Base-by-base conservation (phyloP, 352 stramenopile species). In the Phytophthora pluvialis region DNA sequence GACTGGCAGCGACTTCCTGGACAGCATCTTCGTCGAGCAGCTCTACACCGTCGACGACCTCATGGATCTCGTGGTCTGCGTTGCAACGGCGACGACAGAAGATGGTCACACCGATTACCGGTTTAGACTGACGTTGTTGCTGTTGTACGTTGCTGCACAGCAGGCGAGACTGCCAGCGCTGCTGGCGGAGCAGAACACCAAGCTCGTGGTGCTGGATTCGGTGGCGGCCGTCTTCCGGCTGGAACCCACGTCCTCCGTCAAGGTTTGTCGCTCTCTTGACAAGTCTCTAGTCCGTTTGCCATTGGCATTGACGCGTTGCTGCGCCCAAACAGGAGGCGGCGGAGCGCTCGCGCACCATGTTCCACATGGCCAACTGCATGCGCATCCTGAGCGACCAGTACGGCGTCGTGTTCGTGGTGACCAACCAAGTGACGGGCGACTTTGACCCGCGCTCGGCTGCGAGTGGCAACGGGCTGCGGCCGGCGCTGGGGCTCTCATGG, bases 351-450 rank as follows among this genome's bases (percentile, higher is more conserved):
- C 78, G 81, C 2, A 61, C 88, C 48, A 93, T 93, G 87, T 95
- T 95, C 68, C 72, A 93, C 52, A 62, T 93, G 56, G 81, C 81
- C 44, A 93, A 94, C 65, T 92, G 81, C 73, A 94, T 94, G 81
- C 82, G 78, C 28, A 93, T 94, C 31, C 61, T 94, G 15, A 88
- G 82, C 60, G 71, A 81, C n/a, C 82, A 92, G 66, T 95, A 91
- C 57, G 64, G 76, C 36, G 80, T 87, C 48, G 67, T 93, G 26
- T 93, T 93, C 47, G 70, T 95, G 16, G 44, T 90, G 32, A 89
- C 84, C 8, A 95, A 95, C 58, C 87, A 94, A 65, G 86, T 95
- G 39, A 95, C 83, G 11, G 78, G 81, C 18, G 89, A 89, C 54
- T 80, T 94, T 43, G 67, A 69, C 9, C 52, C 71, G 16, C 66